These are phyloP conservation scores for Borealophlyctis nickersoniae DNA, from an alignment of 192 early-diverging fungal genomes.

Conservation along the genomic window DNA sequence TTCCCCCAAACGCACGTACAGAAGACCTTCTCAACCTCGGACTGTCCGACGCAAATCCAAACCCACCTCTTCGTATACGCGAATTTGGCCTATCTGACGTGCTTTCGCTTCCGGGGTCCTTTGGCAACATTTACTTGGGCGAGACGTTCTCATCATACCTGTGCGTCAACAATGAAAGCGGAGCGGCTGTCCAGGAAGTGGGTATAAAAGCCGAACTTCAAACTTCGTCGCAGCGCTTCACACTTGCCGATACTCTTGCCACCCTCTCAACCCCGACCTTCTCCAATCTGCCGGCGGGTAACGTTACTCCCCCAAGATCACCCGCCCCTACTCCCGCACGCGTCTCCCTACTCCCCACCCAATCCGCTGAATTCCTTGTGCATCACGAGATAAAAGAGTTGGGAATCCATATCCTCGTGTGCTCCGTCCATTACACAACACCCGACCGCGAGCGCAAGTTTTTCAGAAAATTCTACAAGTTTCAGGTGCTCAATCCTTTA, in stretches of 20 bases:
- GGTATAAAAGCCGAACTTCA: constrained; percentile 80
- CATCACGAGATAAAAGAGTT: constrained; percentile 95
- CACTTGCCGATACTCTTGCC: constrained; percentile 61
- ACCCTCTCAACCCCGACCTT: constrained; percentile 23
- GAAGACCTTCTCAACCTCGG: constrained; percentile 23
- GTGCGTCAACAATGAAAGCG: constrained; percentile 83
- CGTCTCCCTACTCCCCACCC: constrained; percentile 61
- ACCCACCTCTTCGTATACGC: constrained; percentile 33
- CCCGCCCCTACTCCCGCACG: constrained; percentile 8
- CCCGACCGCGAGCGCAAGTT: constrained; percentile 50
- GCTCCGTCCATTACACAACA: constrained; percentile 74
- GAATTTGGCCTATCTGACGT: constrained; percentile 53
- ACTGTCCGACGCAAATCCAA: constrained; percentile 2
- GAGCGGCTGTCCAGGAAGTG: constrained; percentile 65
- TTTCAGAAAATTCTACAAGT: constrained; percentile 92
- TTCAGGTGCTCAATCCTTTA: constrained; percentile 93
- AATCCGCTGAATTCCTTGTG: constrained; percentile 73
- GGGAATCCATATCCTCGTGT: constrained; percentile 86
- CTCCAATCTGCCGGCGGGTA: background rate
- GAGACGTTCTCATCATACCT: constrained; percentile 87
- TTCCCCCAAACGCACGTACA: background rate
- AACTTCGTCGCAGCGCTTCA: constrained; percentile 77
- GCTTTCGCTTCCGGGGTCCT: constrained; percentile 75
- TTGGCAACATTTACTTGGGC: constrained; percentile 93
- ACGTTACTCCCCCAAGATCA: background rate